Evolutionary conservation across 2,329 filamentous ascomycete genomes (phyloP).

Genomic region (Trichoderma oligosporum): DNA sequence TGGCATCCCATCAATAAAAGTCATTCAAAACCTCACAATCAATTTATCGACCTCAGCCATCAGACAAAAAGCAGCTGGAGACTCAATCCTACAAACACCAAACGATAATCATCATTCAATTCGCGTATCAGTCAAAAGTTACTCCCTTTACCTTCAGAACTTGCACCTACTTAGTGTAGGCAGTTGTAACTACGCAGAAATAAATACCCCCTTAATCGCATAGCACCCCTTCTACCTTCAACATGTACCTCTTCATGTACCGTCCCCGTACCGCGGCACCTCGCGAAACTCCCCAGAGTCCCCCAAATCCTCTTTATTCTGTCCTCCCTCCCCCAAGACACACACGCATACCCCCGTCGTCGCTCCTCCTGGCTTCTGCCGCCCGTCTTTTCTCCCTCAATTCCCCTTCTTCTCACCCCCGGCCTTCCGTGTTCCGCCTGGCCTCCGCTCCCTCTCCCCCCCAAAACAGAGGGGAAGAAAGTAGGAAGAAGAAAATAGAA

Average conservation of each 20-base stretch:
- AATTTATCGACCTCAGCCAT: no score
- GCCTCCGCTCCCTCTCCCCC: constrained; percentile 4
- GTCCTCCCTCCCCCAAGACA: background rate
- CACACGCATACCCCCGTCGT: background rate
- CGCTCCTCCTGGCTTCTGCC: background rate
- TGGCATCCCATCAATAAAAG: no score
- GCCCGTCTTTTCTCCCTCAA: background rate
- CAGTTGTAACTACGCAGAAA: no score
- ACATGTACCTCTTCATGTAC: background rate
- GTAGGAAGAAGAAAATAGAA: background rate
- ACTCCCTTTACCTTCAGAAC: no score
- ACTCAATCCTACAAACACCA: no score
- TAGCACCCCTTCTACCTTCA: background rate
- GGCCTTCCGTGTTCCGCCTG: no score
- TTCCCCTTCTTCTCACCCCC: background rate
- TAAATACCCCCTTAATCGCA: background rate
- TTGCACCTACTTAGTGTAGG: no score
- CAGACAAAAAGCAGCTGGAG: no score
- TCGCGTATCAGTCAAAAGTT: no score
- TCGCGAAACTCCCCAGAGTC: constrained; percentile 1
- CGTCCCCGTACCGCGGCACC: background rate
- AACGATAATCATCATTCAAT: no score
- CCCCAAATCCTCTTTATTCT: background rate
- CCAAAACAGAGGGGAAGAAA: background rate
- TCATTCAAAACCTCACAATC: no score